These are phyloP conservation scores for Circinella umbellata DNA, from an alignment of 371 early-diverging fungal genomes.

Conservation along the genomic window DNA sequence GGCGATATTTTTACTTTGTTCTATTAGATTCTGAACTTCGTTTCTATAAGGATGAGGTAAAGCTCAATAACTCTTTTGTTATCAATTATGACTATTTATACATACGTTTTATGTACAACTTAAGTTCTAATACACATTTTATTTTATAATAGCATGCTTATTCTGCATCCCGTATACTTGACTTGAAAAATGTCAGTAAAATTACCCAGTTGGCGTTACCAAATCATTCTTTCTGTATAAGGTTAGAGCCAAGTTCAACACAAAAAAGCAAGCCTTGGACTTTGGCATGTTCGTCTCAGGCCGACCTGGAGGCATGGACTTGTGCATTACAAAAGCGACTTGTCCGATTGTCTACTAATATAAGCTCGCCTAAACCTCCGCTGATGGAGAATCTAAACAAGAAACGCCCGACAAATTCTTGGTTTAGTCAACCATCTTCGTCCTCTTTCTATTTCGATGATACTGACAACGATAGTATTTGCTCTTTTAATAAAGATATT, in stretches of 20 bases:
- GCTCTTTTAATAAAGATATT: background rate
- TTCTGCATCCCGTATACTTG: slow-evolving; percentile 6
- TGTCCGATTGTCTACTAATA: background rate
- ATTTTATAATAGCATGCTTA: slow-evolving; percentile 3
- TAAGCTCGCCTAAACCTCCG: background rate
- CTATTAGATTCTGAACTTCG: slow-evolving; percentile 42
- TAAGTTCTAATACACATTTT: background rate
- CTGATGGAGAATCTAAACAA: background rate
- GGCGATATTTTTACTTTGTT: slow-evolving; percentile 45
- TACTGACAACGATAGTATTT: background rate
- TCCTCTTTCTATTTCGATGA: background rate
- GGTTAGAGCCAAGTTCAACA: slow-evolving; percentile 29
- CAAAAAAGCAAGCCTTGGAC: slow-evolving; percentile 29
- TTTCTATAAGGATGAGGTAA: slow-evolving; percentile 40
- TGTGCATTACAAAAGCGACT: slow-evolving; percentile 8
- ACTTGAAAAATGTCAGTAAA: slow-evolving; percentile 1
- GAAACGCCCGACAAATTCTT: slow-evolving; percentile 5
- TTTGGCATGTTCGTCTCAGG: slow-evolving; percentile 30
- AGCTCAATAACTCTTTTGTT: too few species aligned
- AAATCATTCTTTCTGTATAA: slow-evolving; percentile 20
- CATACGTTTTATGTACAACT: background rate
- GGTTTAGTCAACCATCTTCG: slow-evolving; percentile 4
- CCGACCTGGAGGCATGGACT: slow-evolving; percentile 32
- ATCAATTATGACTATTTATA: too few species aligned
- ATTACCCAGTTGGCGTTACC: slow-evolving; percentile 1